Evolutionary conservation across 2,329 filamentous ascomycete species (phyloP).

Genomic region (Penicillium sp.): DNA sequence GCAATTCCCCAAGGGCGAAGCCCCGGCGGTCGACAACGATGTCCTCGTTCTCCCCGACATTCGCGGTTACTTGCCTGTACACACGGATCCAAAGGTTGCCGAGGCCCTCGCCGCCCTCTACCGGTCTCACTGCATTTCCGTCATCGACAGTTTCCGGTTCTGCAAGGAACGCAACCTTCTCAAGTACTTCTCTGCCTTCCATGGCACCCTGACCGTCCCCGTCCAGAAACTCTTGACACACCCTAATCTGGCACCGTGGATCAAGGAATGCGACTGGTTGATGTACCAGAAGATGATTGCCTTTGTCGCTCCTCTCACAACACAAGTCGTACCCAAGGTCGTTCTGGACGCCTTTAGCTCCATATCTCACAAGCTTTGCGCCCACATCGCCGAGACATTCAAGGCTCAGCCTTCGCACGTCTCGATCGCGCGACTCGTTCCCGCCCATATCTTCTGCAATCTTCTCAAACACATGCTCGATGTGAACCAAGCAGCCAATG

Average conservation of each 20-base stretch:
- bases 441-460: slow-evolving; percentile 81
- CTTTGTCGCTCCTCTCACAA: slow-evolving; percentile 79
- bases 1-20: slow-evolving; percentile 34
- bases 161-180: slow-evolving; percentile 98
- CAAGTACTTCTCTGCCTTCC: slow-evolving; percentile 88
- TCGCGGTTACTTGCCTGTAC: slow-evolving; percentile 69
- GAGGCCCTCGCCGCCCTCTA: slow-evolving; percentile 84
- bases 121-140: slow-evolving; percentile 87
- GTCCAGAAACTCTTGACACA: slow-evolving; percentile 88
- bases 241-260: slow-evolving; percentile 79
- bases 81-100: slow-evolving; percentile 81
- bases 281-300: slow-evolving; percentile 97
- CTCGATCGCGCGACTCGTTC: slow-evolving; percentile 77
- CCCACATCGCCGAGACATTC: slow-evolving; percentile 80
- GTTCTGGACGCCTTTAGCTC: slow-evolving; percentile 83
- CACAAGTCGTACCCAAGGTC: slow-evolving; percentile 84
- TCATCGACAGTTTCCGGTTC: slow-evolving; percentile 91
- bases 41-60: slow-evolving; percentile 80
- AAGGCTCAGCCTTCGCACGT: slow-evolving; percentile 81
- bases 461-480: slow-evolving; percentile 81
- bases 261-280: slow-evolving; percentile 89
- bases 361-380: slow-evolving; percentile 75
- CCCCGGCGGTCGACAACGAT: slow-evolving; percentile 56
- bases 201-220: slow-evolving; percentile 92
- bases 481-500: slow-evolving; percentile 90